Base-by-base conservation (phyloP, 306 rosid genomes). In the Inga oerstediana region DNA sequence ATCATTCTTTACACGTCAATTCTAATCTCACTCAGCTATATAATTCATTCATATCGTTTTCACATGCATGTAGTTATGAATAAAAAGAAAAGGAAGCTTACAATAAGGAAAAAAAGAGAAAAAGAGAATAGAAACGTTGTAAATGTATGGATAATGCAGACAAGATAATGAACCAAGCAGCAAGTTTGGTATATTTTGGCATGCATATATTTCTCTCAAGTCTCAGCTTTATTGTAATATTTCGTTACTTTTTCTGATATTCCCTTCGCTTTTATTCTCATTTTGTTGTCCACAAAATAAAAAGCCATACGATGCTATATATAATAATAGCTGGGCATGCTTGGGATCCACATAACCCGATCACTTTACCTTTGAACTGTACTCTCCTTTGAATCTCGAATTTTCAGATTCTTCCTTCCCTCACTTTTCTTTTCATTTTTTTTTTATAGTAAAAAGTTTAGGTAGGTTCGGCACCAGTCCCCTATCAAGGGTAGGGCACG, bases 171-270 rank as follows among this genome's bases (percentile, higher is more conserved):
- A 66, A 79, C 81, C 83, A 87, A 79, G 74, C 81, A 45, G 35
- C 90, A 88, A 88, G 88, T 88, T 88, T 85, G 83, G 90, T 22
- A 85, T 85, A 82, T 72, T 78, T n/a, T 77, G 35, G 69, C n/a
- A 43, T 11, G 58, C 79, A 10, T 22, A 24, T 39, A 24, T 37
- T 16, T 12, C 15, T 71, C 54, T 22, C 54, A 43, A 68, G 15
- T 68, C 70, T 64, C 48, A 41, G 51, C 76, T 72, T 72, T 73
- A 73, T 5, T 71, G 54, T n/a, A 49, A 49, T 49, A 30, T 46
- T 48, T 48, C 43, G 11, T 45, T 45, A 16, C 32, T 34, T 73
- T 43, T 73, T 67, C 3, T 10, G 8, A 15, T 48, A 15, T 73
- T 12, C 43, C 12, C 77, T 73, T 73, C 32, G 43, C 77, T 46